Evolutionary conservation across 805 yeast genomes (phyloP).

Genomic region (Myxozyma mucilagina): DNA sequence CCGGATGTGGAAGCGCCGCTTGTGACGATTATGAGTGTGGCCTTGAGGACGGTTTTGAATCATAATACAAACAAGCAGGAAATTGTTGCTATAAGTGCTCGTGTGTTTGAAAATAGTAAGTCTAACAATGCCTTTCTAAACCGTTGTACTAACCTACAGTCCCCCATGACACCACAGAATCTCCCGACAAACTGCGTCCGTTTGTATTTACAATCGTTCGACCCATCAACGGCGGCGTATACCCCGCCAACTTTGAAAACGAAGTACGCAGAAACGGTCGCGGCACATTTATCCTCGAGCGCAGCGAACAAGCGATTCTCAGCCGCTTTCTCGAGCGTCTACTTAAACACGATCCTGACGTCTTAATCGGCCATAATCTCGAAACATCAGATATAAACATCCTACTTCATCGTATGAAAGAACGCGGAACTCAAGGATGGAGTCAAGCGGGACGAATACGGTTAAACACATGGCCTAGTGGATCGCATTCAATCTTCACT

Average conservation of each 20-base stretch:
- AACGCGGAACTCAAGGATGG: constrained; percentile 72
- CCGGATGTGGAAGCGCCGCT: constrained; percentile 55
- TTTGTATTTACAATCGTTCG: constrained; percentile 72
- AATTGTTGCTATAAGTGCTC: constrained; percentile 76
- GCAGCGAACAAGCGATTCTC: constrained; percentile 71
- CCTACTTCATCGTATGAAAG: constrained; percentile 76
- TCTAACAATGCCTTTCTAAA: neutral
- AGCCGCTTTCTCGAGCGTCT: constrained; percentile 72
- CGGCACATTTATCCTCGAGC: constrained; percentile 55
- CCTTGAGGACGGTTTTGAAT: constrained; percentile 80
- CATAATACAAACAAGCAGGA: constrained; percentile 77
- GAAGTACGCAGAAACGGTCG: constrained; percentile 54
- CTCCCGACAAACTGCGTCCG: constrained; percentile 60
- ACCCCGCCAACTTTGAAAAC: constrained; percentile 75
- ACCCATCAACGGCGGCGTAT: constrained; percentile 57
- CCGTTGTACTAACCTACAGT: constrained; percentile 36
- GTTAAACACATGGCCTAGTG: constrained; percentile 70
- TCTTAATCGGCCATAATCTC: constrained; percentile 81
- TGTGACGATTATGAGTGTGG: constrained; percentile 68
- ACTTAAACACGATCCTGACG: constrained; percentile 85
- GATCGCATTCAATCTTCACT: constrained; percentile 58
- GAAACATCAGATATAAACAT: constrained; percentile 79
- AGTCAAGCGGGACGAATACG: constrained; percentile 80
- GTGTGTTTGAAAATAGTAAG: constrained; percentile 57
- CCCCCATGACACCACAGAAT: constrained; percentile 73